Evolutionary conservation across 148 eudicot genomes (phyloP), one percentile per base, ranked within the genome.

Genomic region (Chenopodium album): DNA sequence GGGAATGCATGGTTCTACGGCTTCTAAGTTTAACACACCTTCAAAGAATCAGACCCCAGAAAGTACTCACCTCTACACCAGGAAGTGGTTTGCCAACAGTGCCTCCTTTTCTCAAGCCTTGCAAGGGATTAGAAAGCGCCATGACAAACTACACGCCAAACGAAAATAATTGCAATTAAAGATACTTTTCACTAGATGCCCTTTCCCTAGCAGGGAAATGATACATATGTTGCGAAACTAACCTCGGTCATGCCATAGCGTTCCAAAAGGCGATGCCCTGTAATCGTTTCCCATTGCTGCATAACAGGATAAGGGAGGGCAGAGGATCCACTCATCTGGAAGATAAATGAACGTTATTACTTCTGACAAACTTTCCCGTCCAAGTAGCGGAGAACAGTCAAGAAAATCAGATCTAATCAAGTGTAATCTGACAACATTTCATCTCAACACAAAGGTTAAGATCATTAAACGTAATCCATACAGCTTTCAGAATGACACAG

Each of bases 201-300:
- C 62, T 62, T 52, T 31, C 47, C 62, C 28, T 41, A 69, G 75
- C 34, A 11, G 19, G 28, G 76, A 1, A 59, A 19, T 26, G 19
- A 46, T 73, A 73, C 32, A 48, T 47, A 26, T 9, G 54, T 9
- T n/a, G 32, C 19, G 13, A 73, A 48, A 23, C 88, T 56, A 47
- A 94, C 99, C 95, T 96, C 99, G 76, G 99, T 96, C 99, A 96
- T 96, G 80, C 99, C 99, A 86, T 96, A 96, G 73, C 99, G 90
- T 84, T 96, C 99, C 84, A 96, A 83, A 77, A 96, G 95, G 34
- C 92, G 89, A 84, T 96, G 98, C 26, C 93, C 95, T 4, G 97
- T 96, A 64, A 96, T 96, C 72, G 84, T 78, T 86, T 96, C 99
- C 99, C 99, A 96, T 74, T 91, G 95, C 85, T 90, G 93, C 98